phyloP scores from a whole-genome alignment of 164 flowering plant genomes.

The Berberis thunbergii region DNA sequence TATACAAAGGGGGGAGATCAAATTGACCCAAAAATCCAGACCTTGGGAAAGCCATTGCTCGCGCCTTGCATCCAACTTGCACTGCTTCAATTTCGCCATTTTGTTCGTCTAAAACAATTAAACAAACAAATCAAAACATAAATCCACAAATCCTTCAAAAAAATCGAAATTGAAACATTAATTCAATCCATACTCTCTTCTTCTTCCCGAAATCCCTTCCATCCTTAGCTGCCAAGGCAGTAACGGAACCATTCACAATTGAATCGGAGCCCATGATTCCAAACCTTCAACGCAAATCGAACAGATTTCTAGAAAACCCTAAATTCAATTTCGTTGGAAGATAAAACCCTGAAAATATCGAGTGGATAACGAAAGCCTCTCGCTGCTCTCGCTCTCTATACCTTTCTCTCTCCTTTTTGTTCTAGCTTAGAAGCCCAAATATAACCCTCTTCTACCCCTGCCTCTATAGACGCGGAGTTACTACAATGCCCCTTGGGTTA shows the following conservation, averaged over 20 bases:
- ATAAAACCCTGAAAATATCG: too few relatives aligned
- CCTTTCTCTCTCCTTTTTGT: too few relatives aligned
- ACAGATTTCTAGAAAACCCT: too few relatives aligned
- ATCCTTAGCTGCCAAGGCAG: slow-evolving; percentile 8
- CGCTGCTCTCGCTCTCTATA: too few relatives aligned
- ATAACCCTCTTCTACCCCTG: too few relatives aligned
- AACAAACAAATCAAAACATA: not conserved
- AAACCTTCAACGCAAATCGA: too few relatives aligned
- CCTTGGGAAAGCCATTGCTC: slow-evolving; percentile 46
- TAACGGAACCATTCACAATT: slow-evolving; percentile 21
- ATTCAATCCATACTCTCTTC: slow-evolving; percentile 41
- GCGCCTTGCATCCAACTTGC: slow-evolving; percentile 79
- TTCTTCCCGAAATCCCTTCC: slow-evolving; percentile 52
- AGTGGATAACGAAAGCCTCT: too few relatives aligned
- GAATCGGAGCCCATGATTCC: slow-evolving; percentile 48
- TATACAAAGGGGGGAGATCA: not conserved
- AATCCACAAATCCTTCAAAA: not conserved
- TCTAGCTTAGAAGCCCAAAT: too few relatives aligned
- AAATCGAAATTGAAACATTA: not conserved
- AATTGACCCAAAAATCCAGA: not conserved
- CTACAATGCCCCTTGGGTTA: too few relatives aligned
- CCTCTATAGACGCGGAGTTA: too few relatives aligned
- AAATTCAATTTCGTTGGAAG: too few relatives aligned
- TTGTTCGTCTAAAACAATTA: slow-evolving; percentile 25
- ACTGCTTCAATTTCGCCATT: slow-evolving; percentile 78